phyloP scores from a whole-genome alignment of 768 basidiomycete genomes.

The Suillus cothurnatus region DNA sequence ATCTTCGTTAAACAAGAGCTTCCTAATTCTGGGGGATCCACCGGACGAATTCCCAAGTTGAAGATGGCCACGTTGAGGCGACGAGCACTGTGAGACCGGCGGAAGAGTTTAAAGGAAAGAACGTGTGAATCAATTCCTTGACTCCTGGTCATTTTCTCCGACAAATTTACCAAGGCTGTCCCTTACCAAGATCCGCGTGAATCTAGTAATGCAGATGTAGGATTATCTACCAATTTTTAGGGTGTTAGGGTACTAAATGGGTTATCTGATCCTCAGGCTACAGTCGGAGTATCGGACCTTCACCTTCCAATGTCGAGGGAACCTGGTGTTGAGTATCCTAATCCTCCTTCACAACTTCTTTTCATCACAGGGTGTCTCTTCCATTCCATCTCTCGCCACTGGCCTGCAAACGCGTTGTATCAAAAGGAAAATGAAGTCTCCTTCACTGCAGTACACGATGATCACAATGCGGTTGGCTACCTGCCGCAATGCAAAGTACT shows the following conservation, averaged over 20 bases:
- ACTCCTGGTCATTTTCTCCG: background rate
- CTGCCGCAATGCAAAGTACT: background rate
- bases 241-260: background rate
- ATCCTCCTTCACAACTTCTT: slow-evolving; percentile 2
- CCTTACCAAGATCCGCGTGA: slow-evolving; percentile 1
- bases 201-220: background rate
- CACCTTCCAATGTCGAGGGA: slow-evolving; percentile 1
- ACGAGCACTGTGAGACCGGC: slow-evolving; percentile 26
- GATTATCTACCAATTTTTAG: background rate
- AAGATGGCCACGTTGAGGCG: slow-evolving; percentile 19
- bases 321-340: too few species aligned
- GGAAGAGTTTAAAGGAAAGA: slow-evolving; percentile 15
- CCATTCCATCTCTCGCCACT: too few species aligned
- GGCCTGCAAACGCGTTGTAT: background rate
- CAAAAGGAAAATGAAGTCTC: background rate
- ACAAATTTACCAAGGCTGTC: background rate
- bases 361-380: too few species aligned
- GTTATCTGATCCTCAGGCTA: background rate
- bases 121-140: slow-evolving; percentile 8
- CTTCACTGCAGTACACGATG: background rate
- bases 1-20: background rate
- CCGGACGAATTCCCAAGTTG: slow-evolving; percentile 27
- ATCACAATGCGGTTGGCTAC: background rate
- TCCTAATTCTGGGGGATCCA: slow-evolving; percentile 20
- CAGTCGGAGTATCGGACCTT: background rate